A percentile compares a stretch with the other conserved stretches of the same genome.
Conservation (phyloP, 1,139 yeast species). For the Zygoascus sp. region DNA sequence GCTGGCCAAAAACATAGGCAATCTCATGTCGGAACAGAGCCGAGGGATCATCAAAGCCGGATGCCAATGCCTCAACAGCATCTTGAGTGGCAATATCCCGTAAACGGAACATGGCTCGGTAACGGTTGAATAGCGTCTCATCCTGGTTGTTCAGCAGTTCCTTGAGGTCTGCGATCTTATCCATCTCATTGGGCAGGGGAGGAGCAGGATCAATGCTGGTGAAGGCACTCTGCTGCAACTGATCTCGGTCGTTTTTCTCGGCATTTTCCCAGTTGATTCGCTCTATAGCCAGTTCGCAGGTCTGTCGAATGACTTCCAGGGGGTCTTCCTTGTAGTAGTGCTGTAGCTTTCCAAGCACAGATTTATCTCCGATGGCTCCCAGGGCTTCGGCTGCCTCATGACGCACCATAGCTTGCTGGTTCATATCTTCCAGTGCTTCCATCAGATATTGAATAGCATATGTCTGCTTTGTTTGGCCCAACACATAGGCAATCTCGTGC, state of each 20-base stretch:
- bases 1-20: slow-evolving; percentile 96
- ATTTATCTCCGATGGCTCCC: slow-evolving; percentile 87
- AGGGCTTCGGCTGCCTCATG: slow-evolving; percentile 99
- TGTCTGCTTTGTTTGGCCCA: slow-evolving; percentile 89
- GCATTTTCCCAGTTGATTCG: slow-evolving; percentile 91
- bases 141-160: slow-evolving; percentile 67
- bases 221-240: slow-evolving; percentile 69
- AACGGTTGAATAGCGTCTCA: slow-evolving; percentile 83
- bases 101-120: slow-evolving; percentile 96
- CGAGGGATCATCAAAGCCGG: slow-evolving; percentile 84
- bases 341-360: slow-evolving; percentile 64
- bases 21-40: slow-evolving; percentile 97
- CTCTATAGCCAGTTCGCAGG: slow-evolving; percentile 95
- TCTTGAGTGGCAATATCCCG: slow-evolving; percentile 92
- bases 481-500: slow-evolving; percentile 97
- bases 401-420: slow-evolving; percentile 87
- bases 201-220: slow-evolving; percentile 98
- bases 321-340: slow-evolving; percentile 70
- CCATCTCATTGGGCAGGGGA: slow-evolving; percentile 61
- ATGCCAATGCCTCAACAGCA: slow-evolving; percentile 86
- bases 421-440: slow-evolving; percentile 57
- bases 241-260: slow-evolving; percentile 57
- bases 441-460: slow-evolving; percentile 72
- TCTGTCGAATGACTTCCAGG: slow-evolving; percentile 83
- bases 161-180: slow-evolving; percentile 60